Evolutionary conservation across 306 rosid species (phyloP).

Genomic region (Quercus parvula): DNA sequence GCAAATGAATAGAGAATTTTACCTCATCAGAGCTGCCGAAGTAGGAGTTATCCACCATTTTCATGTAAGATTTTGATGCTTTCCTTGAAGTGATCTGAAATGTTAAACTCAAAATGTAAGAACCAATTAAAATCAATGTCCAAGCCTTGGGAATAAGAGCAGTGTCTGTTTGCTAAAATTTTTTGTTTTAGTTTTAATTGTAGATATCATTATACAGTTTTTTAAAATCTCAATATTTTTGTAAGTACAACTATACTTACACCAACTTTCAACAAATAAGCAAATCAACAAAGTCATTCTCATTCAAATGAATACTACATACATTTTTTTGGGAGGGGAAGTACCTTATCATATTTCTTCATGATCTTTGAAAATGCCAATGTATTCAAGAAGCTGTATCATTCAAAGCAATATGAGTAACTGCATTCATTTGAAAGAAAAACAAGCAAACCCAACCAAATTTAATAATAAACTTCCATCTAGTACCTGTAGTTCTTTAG

Average conservation of each 20-base stretch:
- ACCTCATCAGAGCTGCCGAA: slow-evolving; percentile 74
- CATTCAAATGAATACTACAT: too few species aligned
- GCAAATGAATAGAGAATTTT: neutral
- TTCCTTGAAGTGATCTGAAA: slow-evolving; percentile 61
- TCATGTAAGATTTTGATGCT: slow-evolving; percentile 58
- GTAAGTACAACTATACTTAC: too few species aligned
- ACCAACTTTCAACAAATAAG: too few species aligned
- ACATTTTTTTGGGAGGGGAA: too few species aligned
- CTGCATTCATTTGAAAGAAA: neutral
- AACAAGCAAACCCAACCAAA: neutral
- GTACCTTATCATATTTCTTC: slow-evolving; percentile 83
- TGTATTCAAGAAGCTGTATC: slow-evolving; percentile 55
- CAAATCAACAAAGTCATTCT: too few species aligned
- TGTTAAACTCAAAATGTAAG: neutral
- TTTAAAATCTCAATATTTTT: too few species aligned
- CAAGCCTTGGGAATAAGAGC: too few species aligned
- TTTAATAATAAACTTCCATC: neutral
- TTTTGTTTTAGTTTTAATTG: too few species aligned
- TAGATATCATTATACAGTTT: too few species aligned
- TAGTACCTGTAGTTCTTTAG: slow-evolving; percentile 57
- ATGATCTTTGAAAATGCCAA: slow-evolving; percentile 80
- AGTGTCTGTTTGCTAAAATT: too few species aligned
- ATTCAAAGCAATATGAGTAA: too few species aligned
- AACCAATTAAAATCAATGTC: too few species aligned
- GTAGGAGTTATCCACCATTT: slow-evolving; percentile 62